Evolutionary conservation across 306 rosid species (phyloP), one percentile per base, ranked within the genome.

Genomic region (Sechiopsis laciniata): DNA sequence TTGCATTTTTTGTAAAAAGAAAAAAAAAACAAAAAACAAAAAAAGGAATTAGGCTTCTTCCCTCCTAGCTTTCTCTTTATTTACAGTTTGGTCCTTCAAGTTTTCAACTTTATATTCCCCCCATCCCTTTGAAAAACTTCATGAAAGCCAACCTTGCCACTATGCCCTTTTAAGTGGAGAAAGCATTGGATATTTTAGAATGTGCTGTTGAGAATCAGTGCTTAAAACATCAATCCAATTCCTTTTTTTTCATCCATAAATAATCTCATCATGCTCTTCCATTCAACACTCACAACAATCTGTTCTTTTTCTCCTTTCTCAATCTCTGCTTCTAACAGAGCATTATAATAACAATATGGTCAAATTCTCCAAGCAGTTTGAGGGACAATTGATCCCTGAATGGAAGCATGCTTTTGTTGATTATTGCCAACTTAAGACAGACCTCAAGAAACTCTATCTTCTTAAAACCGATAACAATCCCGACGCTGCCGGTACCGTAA

Each of bases 351-450:
- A 7, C 72, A 66, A 78, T 20, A 95, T 95, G 99, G 97, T 91
- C 80, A 95, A 91, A 79, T 95, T 95, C 77, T 86, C 95, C n/a
- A 89, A 85, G 85, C 97, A 95, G 51, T 95, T 95, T 78, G 97
- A 95, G 42, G 92, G 86, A 37, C 99, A 95, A 74, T 82, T 91
- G 61, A 85, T 95, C 65, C 99, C 99, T 24, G 99, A 95, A 88
- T 95, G 99, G 99, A 95, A 91, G 82, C 95, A 95, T 16, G 97
- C 96, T 65, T 95, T 86, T 80, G 97, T 95, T 14, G 97, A 95
- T 84, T 95, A 95, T 66, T 78, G 92, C 85, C 79, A 84, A 85
- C 96, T 95, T 56, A 91, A 95, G 80, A 95, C 88, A 68, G 91
- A 84, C 77, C 83, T 95, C 81, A 88, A 91, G 76, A 89, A 80